Evolutionary conservation across 2,329 filamentous ascomycete genomes (phyloP), one percentile per base, ranked within the genome.

Genomic region (Blastomyces silverae): DNA sequence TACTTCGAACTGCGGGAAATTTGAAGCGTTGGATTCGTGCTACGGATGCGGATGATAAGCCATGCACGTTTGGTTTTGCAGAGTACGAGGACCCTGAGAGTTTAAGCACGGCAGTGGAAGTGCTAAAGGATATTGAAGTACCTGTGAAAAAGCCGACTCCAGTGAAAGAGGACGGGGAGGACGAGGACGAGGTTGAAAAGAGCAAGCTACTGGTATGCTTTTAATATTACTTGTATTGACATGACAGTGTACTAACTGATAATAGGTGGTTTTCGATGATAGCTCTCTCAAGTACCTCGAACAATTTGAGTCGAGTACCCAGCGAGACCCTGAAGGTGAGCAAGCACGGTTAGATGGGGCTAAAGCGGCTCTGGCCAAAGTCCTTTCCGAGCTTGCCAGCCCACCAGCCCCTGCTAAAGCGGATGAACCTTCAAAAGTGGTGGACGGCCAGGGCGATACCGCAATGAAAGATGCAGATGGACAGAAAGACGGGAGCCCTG

Each of bases 81-180:
- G 90, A 97, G 77, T 99, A 90, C 76, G 93, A 96, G 68, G 92
- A 97, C 75, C 87, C 88, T 31, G 90, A 96, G 76, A 93, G 92
- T 69, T 82, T 99, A 70, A 87, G 89, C 75, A 88, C 88, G 56
- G 94, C 93, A 55, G 87, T 92, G 64, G 91, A 95, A 75, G 85
- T 96, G 64, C 85, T 97, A 71, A 87, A 87, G 74, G 88, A 94
- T 71, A 82, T 97, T 68, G 83, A 91, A 73, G 85, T 97, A 60
- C 94, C 94, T 39, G 81, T 87, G 52, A 90, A 91, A 79, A 89
- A 87, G 75, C 90, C 93, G 76, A 77, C 31, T 79, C 79, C 70
- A 70, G 73, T 67, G 42, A 72, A 79, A 63, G 76, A 77, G 55
- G 78, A 74, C 62, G 70, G 68, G 10, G 68, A 78, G 25, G 74